Conservation (phyloP, 768 basidiomycete genomes). For the Dictyophora rubrovolvata region DNA sequence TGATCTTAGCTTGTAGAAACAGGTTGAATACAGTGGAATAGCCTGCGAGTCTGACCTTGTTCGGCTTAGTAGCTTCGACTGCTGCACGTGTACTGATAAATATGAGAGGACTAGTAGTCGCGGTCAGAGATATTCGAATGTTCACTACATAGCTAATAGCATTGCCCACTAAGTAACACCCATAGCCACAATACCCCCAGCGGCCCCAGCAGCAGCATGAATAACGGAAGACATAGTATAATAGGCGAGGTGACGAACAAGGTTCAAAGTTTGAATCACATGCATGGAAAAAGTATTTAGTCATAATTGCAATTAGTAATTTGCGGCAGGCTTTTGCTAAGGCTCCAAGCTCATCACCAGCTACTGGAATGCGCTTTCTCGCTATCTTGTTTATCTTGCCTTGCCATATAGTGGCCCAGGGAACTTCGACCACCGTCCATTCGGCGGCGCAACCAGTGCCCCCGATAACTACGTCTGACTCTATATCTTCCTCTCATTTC, state of each 20-base stretch:
- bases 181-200: slow-evolving; percentile 89
- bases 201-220: slow-evolving; percentile 81
- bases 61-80: slow-evolving; percentile 71
- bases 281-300: too few species aligned
- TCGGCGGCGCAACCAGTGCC: not conserved
- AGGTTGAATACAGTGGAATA: too few species aligned
- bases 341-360: not conserved
- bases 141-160: not conserved
- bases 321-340: not conserved
- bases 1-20: too few species aligned
- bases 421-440: not conserved
- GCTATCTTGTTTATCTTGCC: not conserved
- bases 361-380: not conserved
- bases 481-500: not conserved
- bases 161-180: slow-evolving; percentile 67
- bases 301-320: too few species aligned
- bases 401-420: not conserved
- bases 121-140: slow-evolving; percentile 1
- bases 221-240: slow-evolving; percentile 41
- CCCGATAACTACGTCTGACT: slow-evolving; percentile 1
- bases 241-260: too few species aligned
- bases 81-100: slow-evolving; percentile 90
- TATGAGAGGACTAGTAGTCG: slow-evolving; percentile 63
- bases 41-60: slow-evolving; percentile 48
- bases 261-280: too few species aligned